A percentile compares a stretch with the other conserved stretches of the same genome.
These are phyloP conservation scores for Plectranthus barbatus DNA, from an alignment of 257 asterid genomes.

Conservation along the genomic window DNA sequence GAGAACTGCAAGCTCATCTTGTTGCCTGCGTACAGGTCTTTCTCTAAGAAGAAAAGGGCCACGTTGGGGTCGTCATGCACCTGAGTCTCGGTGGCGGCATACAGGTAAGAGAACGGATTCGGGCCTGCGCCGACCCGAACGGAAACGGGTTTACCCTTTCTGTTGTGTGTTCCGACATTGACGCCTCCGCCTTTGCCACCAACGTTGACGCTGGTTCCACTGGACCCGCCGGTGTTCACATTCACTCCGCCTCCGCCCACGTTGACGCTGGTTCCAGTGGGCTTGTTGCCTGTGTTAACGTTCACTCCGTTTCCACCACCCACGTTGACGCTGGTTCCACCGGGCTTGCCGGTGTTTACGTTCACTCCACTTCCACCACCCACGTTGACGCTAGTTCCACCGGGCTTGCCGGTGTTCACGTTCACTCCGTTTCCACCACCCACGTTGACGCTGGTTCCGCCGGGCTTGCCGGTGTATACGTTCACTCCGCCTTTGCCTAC, in stretches of 20 bases:
- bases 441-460: slow-evolving; percentile 41
- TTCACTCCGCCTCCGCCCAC: slow-evolving; percentile 48
- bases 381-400: slow-evolving; percentile 41
- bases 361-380: slow-evolving; percentile 44
- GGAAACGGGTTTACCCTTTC: slow-evolving; percentile 39
- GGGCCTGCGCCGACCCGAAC: slow-evolving; percentile 33
- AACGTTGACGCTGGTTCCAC: slow-evolving; percentile 21
- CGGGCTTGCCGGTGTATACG: slow-evolving; percentile 33
- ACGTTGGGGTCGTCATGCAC: slow-evolving; percentile 49
- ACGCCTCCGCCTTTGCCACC: slow-evolving; percentile 49
- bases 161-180: slow-evolving; percentile 27
- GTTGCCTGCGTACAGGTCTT: slow-evolving; percentile 48
- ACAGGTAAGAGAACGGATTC: slow-evolving; percentile 28
- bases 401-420: slow-evolving; percentile 33
- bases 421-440: slow-evolving; percentile 43
- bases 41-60: slow-evolving; percentile 65
- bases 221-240: slow-evolving; percentile 27
- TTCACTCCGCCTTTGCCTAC: slow-evolving; percentile 40
- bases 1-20: slow-evolving; percentile 45
- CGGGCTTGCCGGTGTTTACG: slow-evolving; percentile 33
- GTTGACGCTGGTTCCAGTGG: slow-evolving; percentile 36
- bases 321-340: slow-evolving; percentile 41
- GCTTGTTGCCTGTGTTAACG: slow-evolving; percentile 32
- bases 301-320: slow-evolving; percentile 43
- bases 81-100: slow-evolving; percentile 65